Percentiles rank a stretch among this genome's conserved stretches.
These are phyloP conservation scores for Neurospora intermedia DNA, from an alignment of 495 filamentous ascomycete genomes.

Conservation along the genomic window DNA sequence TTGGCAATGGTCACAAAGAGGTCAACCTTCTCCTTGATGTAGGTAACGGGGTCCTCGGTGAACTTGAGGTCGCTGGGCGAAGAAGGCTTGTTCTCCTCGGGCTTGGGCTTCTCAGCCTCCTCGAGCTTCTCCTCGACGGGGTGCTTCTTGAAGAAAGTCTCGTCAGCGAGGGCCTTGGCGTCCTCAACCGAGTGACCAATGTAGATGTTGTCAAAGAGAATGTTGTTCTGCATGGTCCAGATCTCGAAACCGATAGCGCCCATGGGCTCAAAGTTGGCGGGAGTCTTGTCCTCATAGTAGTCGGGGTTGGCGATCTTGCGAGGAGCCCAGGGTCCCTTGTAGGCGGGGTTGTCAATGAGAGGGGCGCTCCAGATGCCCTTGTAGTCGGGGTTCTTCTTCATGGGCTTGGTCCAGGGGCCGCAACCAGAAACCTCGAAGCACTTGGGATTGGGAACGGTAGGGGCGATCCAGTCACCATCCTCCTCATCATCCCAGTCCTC, in stretches of 20 bases:
- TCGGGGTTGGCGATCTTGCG: constrained; percentile 94
- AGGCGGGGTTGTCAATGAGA: constrained; percentile 93
- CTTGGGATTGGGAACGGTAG: constrained; percentile 92
- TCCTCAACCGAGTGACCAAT: constrained; percentile 96
- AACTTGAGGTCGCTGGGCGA: constrained; percentile 73
- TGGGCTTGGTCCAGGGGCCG: constrained; percentile 82
- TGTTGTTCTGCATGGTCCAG: constrained; percentile 99
- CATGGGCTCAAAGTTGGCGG: constrained; percentile 94
- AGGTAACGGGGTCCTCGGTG: constrained; percentile 81
- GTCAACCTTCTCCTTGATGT: constrained; percentile 85
- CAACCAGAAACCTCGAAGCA: constrained; percentile 90
- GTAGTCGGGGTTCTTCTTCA: constrained; percentile 93
- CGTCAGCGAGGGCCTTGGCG: constrained; percentile 77
- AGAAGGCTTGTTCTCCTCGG: constrained; percentile 49
- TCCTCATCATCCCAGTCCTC: constrained; percentile 99
- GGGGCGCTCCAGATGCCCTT: constrained; percentile 98
- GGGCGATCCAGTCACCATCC: constrained; percentile 95
- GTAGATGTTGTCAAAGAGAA: constrained; percentile 99
- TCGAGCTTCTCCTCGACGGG: constrained; percentile 75
- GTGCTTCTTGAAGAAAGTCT: constrained; percentile 91
- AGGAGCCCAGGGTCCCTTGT: constrained; percentile 94
- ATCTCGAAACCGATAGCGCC: constrained; percentile 98
- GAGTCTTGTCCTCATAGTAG: constrained; percentile 97
- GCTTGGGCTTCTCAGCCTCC: constrained; percentile 72
- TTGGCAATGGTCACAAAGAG: constrained; percentile 77